phyloP scores from a whole-genome alignment of 768 basidiomycete genomes.

The Fomitopsis serialis region DNA sequence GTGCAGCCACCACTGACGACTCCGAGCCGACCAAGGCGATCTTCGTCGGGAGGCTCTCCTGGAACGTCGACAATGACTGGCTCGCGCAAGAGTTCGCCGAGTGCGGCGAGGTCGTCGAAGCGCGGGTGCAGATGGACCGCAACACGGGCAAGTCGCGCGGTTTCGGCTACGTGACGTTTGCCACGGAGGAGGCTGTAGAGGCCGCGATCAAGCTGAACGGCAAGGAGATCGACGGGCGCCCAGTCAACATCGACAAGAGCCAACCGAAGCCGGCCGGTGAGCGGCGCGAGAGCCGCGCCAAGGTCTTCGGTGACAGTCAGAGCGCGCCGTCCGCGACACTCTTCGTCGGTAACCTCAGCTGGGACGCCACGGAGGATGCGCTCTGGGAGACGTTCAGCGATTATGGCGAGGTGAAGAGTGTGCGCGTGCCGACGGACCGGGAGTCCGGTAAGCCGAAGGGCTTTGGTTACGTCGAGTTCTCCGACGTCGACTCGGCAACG shows the following conservation, averaged over 20 bases:
- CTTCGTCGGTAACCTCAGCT: slow-evolving; percentile 91
- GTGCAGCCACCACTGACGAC: slow-evolving; percentile 29
- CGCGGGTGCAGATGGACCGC: slow-evolving; percentile 82
- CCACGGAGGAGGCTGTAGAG: slow-evolving; percentile 63
- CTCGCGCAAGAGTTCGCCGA: slow-evolving; percentile 84
- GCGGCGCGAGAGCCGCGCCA: slow-evolving; percentile 62
- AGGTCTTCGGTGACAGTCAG: slow-evolving; percentile 69
- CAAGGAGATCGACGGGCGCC: slow-evolving; percentile 87
- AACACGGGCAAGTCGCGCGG: slow-evolving; percentile 79
- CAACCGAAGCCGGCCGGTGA: slow-evolving; percentile 52
- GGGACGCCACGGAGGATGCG: slow-evolving; percentile 70
- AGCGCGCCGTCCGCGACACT: slow-evolving; percentile 67
- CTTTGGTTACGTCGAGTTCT: slow-evolving; percentile 95
- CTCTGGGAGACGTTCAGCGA: slow-evolving; percentile 91
- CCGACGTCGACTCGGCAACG: slow-evolving; percentile 71
- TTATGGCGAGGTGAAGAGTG: slow-evolving; percentile 77
- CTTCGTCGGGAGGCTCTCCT: slow-evolving; percentile 91
- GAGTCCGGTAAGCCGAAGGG: slow-evolving; percentile 90
- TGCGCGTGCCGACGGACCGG: slow-evolving; percentile 88
- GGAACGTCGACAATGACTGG: slow-evolving; percentile 97
- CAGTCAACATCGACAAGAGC: slow-evolving; percentile 82
- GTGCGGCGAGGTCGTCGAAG: slow-evolving; percentile 87
- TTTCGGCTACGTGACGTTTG: slow-evolving; percentile 81
- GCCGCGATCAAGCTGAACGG: slow-evolving; percentile 80
- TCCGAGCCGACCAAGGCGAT: slow-evolving; percentile 60